These are phyloP conservation scores for Brassica carinata DNA, from an alignment of 345 rosid genomes.

Conservation along the genomic window DNA sequence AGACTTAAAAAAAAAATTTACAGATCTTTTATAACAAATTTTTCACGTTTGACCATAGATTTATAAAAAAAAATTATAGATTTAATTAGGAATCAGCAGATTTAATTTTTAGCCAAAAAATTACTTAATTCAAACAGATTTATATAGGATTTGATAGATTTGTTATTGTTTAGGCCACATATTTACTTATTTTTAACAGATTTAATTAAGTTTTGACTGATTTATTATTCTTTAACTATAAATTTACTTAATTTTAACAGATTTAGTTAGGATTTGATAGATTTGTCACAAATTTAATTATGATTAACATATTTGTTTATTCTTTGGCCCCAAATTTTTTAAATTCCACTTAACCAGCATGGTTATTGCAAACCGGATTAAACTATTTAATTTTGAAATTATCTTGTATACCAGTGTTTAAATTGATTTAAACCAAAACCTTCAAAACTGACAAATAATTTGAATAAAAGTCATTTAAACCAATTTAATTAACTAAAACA, in stretches of 20 bases:
- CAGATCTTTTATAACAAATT: no score
- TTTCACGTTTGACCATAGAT: no score
- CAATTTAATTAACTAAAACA: not conserved
- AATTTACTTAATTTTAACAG: no score
- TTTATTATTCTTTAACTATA: no score
- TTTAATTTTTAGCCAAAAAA: no score
- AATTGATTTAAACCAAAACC: not conserved
- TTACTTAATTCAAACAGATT: not conserved
- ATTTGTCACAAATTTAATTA: no score
- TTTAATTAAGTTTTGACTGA: not conserved
- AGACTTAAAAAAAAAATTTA: no score
- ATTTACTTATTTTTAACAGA: not conserved
- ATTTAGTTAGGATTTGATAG: not conserved
- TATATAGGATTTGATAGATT: not conserved
- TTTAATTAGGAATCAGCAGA: no score
- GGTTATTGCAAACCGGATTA: not conserved
- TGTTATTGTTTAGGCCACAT: not conserved
- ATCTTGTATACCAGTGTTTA: not conserved
- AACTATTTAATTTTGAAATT: no score
- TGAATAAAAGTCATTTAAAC: not conserved
- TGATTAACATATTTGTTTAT: not conserved
- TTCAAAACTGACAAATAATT: not conserved
- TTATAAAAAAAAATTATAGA: not conserved
- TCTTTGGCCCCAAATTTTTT: no score
- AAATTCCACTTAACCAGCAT: not conserved